Conservation (phyloP, 2,329 filamentous ascomycete genomes). For the Verticillium nonalfalfae region DNA sequence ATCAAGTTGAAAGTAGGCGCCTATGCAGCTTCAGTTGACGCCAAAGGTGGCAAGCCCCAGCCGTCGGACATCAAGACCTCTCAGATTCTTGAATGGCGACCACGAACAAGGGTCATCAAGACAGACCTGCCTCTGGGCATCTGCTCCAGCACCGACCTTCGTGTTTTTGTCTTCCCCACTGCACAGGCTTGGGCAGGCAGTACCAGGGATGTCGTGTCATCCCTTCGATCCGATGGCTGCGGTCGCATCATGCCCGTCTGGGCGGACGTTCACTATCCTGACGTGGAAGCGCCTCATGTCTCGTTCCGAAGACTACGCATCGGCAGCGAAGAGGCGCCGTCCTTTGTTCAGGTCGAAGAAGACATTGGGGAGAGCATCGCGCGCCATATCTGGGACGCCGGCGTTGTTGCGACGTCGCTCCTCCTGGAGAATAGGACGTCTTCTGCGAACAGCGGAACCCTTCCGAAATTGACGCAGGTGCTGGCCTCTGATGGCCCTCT, state of each 20-base stretch:
- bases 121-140: constrained; percentile 18
- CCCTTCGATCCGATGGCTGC: constrained; percentile 4
- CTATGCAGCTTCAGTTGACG: constrained; percentile 11
- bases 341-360: constrained; percentile 40
- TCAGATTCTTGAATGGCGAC: constrained; percentile 20
- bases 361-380: constrained; percentile 55
- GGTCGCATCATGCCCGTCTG: constrained; percentile 39
- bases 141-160: neutral
- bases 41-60: constrained; percentile 14
- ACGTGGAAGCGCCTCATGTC: constrained; percentile 11
- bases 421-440: constrained; percentile 17
- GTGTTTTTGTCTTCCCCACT: constrained; percentile 1
- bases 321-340: constrained; percentile 14
- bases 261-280: constrained; percentile 20
- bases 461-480: constrained; percentile 15
- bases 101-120: constrained; percentile 29
- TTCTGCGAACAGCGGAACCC: neutral
- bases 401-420: constrained; percentile 36
- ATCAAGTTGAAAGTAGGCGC: constrained; percentile 34
- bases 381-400: constrained; percentile 53
- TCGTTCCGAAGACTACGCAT: constrained; percentile 23
- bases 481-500: constrained; percentile 22
- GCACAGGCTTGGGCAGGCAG: constrained; percentile 1
- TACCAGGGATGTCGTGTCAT: neutral
- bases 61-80: constrained; percentile 20